These are phyloP conservation scores for Kwoniella botswanensis DNA, from an alignment of 768 basidiomycete species.

Conservation along the genomic window DNA sequence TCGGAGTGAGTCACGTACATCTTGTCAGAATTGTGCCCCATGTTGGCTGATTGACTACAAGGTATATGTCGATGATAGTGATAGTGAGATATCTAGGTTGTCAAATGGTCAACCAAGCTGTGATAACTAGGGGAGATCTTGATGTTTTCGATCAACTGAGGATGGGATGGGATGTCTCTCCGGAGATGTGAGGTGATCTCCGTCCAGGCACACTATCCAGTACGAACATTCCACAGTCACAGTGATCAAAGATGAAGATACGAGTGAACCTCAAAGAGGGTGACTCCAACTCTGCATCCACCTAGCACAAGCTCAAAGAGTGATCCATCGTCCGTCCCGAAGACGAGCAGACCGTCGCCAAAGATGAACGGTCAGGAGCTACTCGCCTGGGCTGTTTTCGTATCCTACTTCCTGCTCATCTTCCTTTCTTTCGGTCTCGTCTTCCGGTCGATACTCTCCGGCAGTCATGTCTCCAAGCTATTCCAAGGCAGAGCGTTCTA, in stretches of 20 bases:
- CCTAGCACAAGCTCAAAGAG: too few relatives aligned
- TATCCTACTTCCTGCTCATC: slow-evolving; percentile 58
- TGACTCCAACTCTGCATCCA: too few relatives aligned
- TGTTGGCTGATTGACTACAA: slow-evolving; percentile 24
- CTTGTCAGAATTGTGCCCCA: slow-evolving; percentile 58
- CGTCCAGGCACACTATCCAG: too few relatives aligned
- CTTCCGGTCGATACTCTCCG: slow-evolving; percentile 38
- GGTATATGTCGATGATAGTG: too few relatives aligned
- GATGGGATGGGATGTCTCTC: too few relatives aligned
- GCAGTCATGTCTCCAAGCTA: slow-evolving; percentile 23
- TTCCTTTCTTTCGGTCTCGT: slow-evolving; percentile 55
- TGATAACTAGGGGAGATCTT: background rate
- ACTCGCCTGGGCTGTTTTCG: slow-evolving; percentile 45
- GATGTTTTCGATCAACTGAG: background rate
- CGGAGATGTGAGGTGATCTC: too few relatives aligned
- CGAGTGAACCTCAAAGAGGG: too few relatives aligned
- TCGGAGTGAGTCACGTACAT: slow-evolving; percentile 59
- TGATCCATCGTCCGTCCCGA: too few relatives aligned
- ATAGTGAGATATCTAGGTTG: background rate
- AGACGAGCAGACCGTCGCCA: too few relatives aligned
- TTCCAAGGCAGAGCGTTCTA: slow-evolving; percentile 52
- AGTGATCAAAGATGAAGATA: too few relatives aligned
- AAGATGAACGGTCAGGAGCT: slow-evolving; percentile 24
- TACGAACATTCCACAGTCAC: too few relatives aligned
- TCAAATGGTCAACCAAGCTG: background rate